These are phyloP conservation scores for Talaromyces sp. DNA, from an alignment of 2,329 filamentous ascomycete genomes.

Conservation along the genomic window DNA sequence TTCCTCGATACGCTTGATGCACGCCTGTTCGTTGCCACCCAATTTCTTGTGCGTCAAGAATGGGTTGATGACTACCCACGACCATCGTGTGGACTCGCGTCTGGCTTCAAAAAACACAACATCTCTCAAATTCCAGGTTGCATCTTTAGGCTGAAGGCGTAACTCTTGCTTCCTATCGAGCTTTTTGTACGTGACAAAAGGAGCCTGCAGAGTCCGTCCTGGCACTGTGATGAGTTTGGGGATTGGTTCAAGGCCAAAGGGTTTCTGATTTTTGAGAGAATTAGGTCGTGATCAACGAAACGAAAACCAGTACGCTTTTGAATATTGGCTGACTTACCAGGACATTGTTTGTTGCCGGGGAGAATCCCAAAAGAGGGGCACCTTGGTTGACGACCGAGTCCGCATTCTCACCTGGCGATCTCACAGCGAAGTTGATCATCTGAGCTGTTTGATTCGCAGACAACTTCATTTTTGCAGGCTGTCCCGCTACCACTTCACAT, in stretches of 20 bases:
- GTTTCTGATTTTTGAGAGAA: constrained; percentile 29
- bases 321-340: constrained; percentile 35
- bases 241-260: constrained; percentile 58
- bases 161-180: constrained; percentile 20
- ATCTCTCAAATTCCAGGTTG: background rate
- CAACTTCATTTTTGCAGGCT: constrained; percentile 58
- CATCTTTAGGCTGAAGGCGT: background rate
- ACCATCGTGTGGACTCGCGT: constrained; percentile 36
- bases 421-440: constrained; percentile 70
- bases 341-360: constrained; percentile 43
- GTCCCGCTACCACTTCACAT: constrained; percentile 60
- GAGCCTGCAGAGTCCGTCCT: constrained; percentile 64
- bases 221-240: constrained; percentile 64
- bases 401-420: constrained; percentile 62
- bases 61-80: constrained; percentile 26
- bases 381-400: constrained; percentile 50
- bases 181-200: constrained; percentile 58
- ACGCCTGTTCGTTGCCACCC: constrained; percentile 18
- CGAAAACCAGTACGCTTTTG: background rate
- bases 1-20: constrained; percentile 14
- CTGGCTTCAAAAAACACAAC: constrained; percentile 35
- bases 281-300: constrained; percentile 1
- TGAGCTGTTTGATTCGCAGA: constrained; percentile 54
- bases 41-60: background rate
- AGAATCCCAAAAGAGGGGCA: constrained; percentile 55